Base-by-base conservation (phyloP, 768 basidiomycete genomes). In the Naematelia encephala region DNA sequence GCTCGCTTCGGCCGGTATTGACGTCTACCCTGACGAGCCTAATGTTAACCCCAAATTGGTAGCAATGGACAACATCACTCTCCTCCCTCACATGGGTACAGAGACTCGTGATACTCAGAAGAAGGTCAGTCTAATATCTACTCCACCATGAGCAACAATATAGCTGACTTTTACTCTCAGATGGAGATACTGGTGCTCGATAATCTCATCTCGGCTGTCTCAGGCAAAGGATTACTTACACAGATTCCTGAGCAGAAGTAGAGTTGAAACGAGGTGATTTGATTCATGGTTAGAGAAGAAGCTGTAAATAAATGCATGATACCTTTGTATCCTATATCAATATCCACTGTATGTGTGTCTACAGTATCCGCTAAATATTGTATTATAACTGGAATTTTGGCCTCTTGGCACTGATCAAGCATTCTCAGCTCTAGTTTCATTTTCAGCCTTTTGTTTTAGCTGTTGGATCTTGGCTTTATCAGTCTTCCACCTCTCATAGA, bases 11-110 rank as follows among this genome's bases (percentile, higher is more conserved):
- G 88, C 88, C 19, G 91, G 91, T 13, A 80, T 93, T 34, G 90
- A 93, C 66, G 91, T 92, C 22, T 91, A 67, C 79, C 89, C 91
- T 4, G 82, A 92, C 76, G 91, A 94, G 74, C 91, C 92, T 2
- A 78, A 84, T 51, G 85, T 94, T 48, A 88, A 93, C 72, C 86
- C 88, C 1, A 84, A 86, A 11, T 78, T 96, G 21, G 81, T 92
- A 56, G 82, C 84, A n/a, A 89, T 90, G 77, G 85, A 87, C 8
- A 85, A 91, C 62, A 86, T 90, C 62, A 87, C 87, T 27, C 81
- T 97, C 8, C 82, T 97, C 19, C 93, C 92, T 0, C 93, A 94
- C 75, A 86, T 94, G 86, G 93, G 92, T 50, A 74, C 73, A 34
- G 67, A 74, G 53, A 72, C 73, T 22, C 54, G 26, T 2, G 64